These are phyloP conservation scores for Hemileccinum rubropunctum DNA, from an alignment of 768 basidiomycete species.

Conservation along the genomic window DNA sequence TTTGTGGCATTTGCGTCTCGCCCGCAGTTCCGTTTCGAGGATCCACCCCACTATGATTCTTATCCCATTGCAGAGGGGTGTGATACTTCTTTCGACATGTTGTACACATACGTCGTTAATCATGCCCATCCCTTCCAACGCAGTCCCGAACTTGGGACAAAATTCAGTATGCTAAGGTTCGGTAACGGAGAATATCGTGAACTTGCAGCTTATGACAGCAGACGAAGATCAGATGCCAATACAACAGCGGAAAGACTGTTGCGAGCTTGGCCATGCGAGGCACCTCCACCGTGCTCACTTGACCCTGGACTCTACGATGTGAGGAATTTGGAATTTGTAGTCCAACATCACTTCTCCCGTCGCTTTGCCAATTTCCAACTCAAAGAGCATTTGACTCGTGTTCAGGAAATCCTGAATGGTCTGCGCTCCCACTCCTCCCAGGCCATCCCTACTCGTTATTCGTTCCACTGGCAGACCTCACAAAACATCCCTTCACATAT, in stretches of 20 bases:
- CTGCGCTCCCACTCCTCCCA: no score
- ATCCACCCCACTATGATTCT: slow-evolving; percentile 10
- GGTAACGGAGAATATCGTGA: not conserved
- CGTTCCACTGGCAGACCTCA: no score
- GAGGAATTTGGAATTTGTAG: not conserved
- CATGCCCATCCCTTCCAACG: not conserved
- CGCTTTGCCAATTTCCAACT: slow-evolving; percentile 9
- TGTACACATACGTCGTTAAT: not conserved
- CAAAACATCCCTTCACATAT: no score
- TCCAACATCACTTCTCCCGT: slow-evolving; percentile 1
- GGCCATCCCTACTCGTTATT: no score
- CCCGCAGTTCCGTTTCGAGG: not conserved
- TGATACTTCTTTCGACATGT: not conserved
- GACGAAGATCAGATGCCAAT: not conserved
- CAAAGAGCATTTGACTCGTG: not conserved
- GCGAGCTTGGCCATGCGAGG: slow-evolving; percentile 13
- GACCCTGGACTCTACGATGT: not conserved
- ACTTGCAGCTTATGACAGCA: not conserved
- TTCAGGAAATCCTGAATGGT: no score
- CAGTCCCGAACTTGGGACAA: no score
- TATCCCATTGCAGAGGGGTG: slow-evolving; percentile 8
- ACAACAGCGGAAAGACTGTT: slow-evolving; percentile 1
- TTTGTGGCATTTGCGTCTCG: slow-evolving; percentile 26
- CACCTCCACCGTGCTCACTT: slow-evolving; percentile 1
- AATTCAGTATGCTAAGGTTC: no score